A percentile compares a stretch with the other conserved stretches of the same genome.
phyloP scores from a whole-genome alignment of 306 rosid species.

The barrel medic (Medicago truncatula) region MtrunA17r5.0-ANR NC_053042.1:6506501-6507000 shows the following conservation, averaged over 20 bases:
- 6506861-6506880: slow-evolving; percentile 29
- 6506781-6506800: slow-evolving; percentile 49
- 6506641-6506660: slow-evolving; percentile 20
- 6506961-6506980: background rate
- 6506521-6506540: slow-evolving; percentile 58
- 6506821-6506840: slow-evolving; percentile 57
- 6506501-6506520: slow-evolving; percentile 86
- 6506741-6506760: slow-evolving; percentile 99
- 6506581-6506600: slow-evolving; percentile 77
- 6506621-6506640: slow-evolving; percentile 45
- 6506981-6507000: no score
- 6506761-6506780: slow-evolving; percentile 80
- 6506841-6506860: slow-evolving; percentile 14
- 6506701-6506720: slow-evolving; percentile 40
- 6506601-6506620: slow-evolving; percentile 56
- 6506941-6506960: background rate
- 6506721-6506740: slow-evolving; percentile 85
- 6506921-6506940: slow-evolving; percentile 45
- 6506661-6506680: slow-evolving; percentile 29
- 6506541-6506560: slow-evolving; percentile 71
- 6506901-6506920: slow-evolving; percentile 48
- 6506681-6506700: slow-evolving; percentile 27
- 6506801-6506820: slow-evolving; percentile 38
- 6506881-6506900: slow-evolving; percentile 50
- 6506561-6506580: slow-evolving; percentile 78